Base-by-base conservation (phyloP, 2,329 filamentous ascomycete genomes). In the Samsoniella hepiali region DNA sequence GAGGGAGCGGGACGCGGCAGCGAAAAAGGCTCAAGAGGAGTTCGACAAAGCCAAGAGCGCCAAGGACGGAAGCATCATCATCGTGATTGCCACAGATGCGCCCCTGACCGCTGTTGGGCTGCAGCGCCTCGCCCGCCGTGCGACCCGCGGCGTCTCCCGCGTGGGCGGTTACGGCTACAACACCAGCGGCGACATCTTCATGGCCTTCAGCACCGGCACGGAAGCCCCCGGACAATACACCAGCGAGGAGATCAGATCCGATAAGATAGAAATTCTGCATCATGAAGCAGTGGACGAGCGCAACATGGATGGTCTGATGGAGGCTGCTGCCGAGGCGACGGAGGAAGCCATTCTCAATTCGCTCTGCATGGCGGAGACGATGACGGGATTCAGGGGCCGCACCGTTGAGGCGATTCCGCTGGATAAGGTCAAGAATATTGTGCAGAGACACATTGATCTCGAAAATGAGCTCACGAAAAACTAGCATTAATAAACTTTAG, bases 291-390 rank as follows among this genome's bases (percentile, higher is more conserved):
- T 85, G 3, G 81, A 86, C 67, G 84, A 87, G 68, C 74, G 79
- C 56, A 84, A 80, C 3, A 85, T 88, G 65, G 85, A 87, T 67
- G 78, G 79, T 1, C 72, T 87, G 67, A 84, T 88, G 64, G 81
- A 85, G 70, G 85, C 84, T 1, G 80, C 78, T 2, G 81, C 82
- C 0, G 85, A 88, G 68, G 82, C 81, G 0, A 83, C 83, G 0
- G 85, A 88, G 69, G 86, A 88, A 73, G 79, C 84, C 1, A 85
- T 88, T 62, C 80, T 85, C 66, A 88, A 88, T 70, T 81, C 82
- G 0, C 73, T 88, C 17, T 85, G 79, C 66, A 84, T 81, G 73
- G 83, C 84, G 1, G 79, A 84, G 68, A 82, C 80, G 0, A 81
- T 85, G 75, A 77, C 76, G 1, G 84, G 84, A 0, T 77, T 80